Conservation (phyloP, 352 stramenopile genomes). For the Globisporangium irregulare region DNA sequence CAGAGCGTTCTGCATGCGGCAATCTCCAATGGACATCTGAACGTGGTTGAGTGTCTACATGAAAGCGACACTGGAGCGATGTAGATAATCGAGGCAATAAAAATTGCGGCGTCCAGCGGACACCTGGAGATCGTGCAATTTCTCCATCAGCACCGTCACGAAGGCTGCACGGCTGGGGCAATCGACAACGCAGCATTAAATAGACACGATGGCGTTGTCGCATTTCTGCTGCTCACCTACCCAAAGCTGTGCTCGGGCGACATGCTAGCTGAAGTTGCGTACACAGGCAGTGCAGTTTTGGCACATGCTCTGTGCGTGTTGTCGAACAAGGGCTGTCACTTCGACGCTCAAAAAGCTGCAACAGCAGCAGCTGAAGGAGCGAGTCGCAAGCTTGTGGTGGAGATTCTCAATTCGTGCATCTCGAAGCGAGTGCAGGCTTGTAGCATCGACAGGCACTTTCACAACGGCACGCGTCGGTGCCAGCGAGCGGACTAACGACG, state of each 20-base stretch:
- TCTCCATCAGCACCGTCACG: neutral
- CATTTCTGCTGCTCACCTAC: neutral
- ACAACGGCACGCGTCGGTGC: neutral
- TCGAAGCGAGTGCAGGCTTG: neutral
- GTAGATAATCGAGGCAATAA: neutral
- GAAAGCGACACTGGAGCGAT: neutral
- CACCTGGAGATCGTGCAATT: neutral
- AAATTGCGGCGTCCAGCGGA: neutral
- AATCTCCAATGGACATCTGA: neutral
- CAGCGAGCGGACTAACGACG: neutral
- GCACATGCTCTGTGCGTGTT: neutral
- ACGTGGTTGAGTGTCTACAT: neutral
- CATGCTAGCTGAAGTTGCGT: neutral
- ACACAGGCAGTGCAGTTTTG: neutral
- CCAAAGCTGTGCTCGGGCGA: neutral
- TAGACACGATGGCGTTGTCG: neutral
- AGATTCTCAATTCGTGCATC: neutral
- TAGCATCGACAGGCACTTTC: neutral
- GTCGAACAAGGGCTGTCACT: neutral
- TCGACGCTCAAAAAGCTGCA: neutral
- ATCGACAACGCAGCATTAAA: neutral
- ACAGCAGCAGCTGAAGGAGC: neutral
- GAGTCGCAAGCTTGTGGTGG: neutral
- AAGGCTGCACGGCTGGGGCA: neutral
- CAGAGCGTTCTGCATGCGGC: neutral